phyloP scores from a whole-genome alignment of 768 basidiomycete species.

The Daedaleopsis sinensis region DNA sequence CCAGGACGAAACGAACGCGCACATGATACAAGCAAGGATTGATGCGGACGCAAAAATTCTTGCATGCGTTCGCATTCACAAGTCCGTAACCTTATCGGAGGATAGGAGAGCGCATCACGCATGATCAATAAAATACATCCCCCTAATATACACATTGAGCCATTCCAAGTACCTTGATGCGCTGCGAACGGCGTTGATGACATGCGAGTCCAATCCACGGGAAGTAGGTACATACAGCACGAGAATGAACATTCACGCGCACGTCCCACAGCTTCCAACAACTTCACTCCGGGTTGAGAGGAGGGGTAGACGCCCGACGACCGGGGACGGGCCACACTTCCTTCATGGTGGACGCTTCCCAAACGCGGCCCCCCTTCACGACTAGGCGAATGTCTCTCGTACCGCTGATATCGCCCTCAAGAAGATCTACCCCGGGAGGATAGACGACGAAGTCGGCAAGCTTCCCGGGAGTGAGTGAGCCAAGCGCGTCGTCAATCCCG shows the following conservation, averaged over 20 bases:
- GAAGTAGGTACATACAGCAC: no score
- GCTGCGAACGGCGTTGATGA: no score
- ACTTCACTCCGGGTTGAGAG: constrained; percentile 52
- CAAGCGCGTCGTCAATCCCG: constrained; percentile 62
- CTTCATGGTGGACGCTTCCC: constrained; percentile 67
- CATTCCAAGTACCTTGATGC: no score
- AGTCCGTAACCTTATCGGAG: no score
- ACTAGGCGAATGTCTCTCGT: constrained; percentile 60
- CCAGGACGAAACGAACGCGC: not conserved
- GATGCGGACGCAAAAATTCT: no score
- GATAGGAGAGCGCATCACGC: no score
- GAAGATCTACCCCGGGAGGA: constrained; percentile 59
- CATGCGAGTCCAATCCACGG: no score
- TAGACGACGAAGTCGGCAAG: constrained; percentile 75
- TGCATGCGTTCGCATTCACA: no score
- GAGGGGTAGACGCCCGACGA: constrained; percentile 55
- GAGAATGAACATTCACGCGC: not conserved
- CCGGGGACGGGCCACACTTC: constrained; percentile 75
- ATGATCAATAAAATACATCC: no score
- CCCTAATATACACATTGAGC: no score
- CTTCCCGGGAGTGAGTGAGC: constrained; percentile 65
- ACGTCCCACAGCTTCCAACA: not conserved
- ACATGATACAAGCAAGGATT: not conserved
- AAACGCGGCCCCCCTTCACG: constrained; percentile 67
- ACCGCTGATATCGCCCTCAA: constrained; percentile 51